These are phyloP conservation scores for Saitozyma podzolica DNA, from an alignment of 768 basidiomycete genomes.

Conservation along the genomic window DNA sequence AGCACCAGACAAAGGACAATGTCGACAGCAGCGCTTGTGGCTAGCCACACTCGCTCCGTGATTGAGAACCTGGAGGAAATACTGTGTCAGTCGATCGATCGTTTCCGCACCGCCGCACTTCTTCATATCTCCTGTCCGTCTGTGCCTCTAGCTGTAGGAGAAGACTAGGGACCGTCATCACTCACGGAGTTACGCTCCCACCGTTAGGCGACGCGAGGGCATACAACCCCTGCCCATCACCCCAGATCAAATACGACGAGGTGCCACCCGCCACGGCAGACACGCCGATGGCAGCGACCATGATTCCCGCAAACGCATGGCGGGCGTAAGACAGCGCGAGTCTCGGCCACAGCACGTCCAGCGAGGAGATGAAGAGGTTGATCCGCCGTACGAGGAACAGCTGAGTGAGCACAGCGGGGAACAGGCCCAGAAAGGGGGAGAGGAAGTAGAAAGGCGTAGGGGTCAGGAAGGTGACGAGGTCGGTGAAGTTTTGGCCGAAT, in stretches of 20 bases:
- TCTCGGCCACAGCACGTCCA: constrained; percentile 27
- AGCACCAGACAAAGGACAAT: constrained; percentile 20
- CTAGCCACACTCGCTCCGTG: constrained; percentile 13
- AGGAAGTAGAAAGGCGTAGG: constrained; percentile 27
- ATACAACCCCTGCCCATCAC: too few species aligned
- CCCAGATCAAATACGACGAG: not conserved
- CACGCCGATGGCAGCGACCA: constrained; percentile 11
- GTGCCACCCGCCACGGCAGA: not conserved
- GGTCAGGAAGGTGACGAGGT: constrained; percentile 16
- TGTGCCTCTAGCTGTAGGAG: too few species aligned
- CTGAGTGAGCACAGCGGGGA: constrained; percentile 35
- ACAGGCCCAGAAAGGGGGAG: constrained; percentile 33
- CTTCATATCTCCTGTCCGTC: too few species aligned
- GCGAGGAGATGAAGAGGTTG: constrained; percentile 28
- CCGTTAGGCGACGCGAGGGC: too few species aligned
- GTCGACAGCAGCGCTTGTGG: constrained; percentile 24
- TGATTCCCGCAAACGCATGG: constrained; percentile 8
- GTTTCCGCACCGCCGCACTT: too few species aligned
- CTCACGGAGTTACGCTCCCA: too few species aligned
- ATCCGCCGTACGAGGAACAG: constrained; percentile 31
- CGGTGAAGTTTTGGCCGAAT: constrained; percentile 29
- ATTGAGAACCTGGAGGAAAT: too few species aligned
- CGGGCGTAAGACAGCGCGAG: constrained; percentile 14
- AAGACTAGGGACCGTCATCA: too few species aligned
- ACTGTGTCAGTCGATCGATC: too few species aligned